Percentiles rank a stretch among this genome's conserved stretches.
These are phyloP conservation scores for Myriosclerotinia scirpicola DNA, from an alignment of 2,329 filamentous ascomycete species.

Conservation along the genomic window DNA sequence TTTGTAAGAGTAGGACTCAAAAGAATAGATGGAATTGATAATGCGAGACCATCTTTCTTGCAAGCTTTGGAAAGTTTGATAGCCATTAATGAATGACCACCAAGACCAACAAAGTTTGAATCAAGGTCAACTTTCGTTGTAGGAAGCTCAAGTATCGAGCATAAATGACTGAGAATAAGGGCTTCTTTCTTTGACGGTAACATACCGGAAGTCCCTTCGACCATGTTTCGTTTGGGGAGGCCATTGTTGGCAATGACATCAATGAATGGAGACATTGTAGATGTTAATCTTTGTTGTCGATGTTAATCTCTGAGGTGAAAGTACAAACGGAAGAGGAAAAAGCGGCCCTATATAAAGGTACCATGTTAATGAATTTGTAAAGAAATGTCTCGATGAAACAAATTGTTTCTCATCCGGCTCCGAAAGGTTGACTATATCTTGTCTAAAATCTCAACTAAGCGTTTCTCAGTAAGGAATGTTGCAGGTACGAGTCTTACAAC, in stretches of 20 bases:
- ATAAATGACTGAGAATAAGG: constrained; percentile 12
- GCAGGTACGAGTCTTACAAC: constrained; percentile 1
- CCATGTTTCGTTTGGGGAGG: constrained; percentile 6
- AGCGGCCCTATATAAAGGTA: constrained; percentile 14
- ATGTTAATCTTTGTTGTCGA: constrained; percentile 9
- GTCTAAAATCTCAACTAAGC: constrained; percentile 10
- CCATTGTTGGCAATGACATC: constrained; percentile 8
- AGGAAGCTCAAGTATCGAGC: constrained; percentile 1
- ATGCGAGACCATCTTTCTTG: constrained; percentile 39
- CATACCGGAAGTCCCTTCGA: constrained; percentile 1
- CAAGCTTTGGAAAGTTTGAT: constrained; percentile 47
- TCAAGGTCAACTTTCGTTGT: not conserved
- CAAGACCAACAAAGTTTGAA: constrained; percentile 47
- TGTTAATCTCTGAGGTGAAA: constrained; percentile 6
- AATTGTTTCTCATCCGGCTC: not conserved
- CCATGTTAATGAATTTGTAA: not conserved
- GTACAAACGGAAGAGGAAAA: constrained; percentile 10
- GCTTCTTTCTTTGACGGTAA: constrained; percentile 18
- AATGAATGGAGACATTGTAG: constrained; percentile 20
- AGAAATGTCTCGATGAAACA: not conserved
- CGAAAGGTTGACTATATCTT: not conserved
- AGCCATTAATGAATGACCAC: constrained; percentile 49
- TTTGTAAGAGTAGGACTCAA: constrained; percentile 6
- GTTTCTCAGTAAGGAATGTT: not conserved
- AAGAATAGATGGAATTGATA: constrained; percentile 22